Percentiles rank a stretch among this genome's conserved stretches.
Evolutionary conservation across 2,329 filamentous ascomycete species (phyloP).

Genomic region (Fusarium napiforme): DNA sequence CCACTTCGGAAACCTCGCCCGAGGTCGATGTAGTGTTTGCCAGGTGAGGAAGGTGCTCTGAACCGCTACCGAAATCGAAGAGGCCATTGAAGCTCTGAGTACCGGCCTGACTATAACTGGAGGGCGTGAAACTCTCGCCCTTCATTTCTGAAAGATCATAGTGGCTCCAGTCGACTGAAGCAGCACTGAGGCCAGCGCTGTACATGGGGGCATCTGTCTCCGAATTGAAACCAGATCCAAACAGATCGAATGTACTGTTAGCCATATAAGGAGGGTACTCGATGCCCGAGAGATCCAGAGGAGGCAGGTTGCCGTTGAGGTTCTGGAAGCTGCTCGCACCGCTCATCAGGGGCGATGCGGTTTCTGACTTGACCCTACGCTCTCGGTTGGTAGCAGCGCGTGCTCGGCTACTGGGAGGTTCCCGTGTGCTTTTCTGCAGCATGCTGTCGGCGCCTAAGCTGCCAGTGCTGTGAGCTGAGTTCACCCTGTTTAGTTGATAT

Average conservation of each 20-base stretch:
- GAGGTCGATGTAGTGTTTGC: constrained; percentile 70
- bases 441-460: constrained; percentile 58
- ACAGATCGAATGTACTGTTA: constrained; percentile 63
- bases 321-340: constrained; percentile 62
- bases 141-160: constrained; percentile 60
- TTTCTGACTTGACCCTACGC: constrained; percentile 69
- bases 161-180: constrained; percentile 59
- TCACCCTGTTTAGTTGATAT: constrained; percentile 68
- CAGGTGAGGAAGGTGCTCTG: constrained; percentile 65
- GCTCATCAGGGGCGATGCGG: constrained; percentile 67
- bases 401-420: constrained; percentile 51
- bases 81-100: constrained; percentile 62
- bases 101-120: constrained; percentile 65
- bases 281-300: constrained; percentile 68
- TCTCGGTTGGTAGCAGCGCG: constrained; percentile 55
- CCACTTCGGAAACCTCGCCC: constrained; percentile 74
- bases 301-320: constrained; percentile 63
- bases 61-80: constrained; percentile 63
- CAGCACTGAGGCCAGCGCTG: constrained; percentile 69
- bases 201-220: constrained; percentile 68
- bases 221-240: constrained; percentile 58
- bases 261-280: constrained; percentile 62
- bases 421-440: constrained; percentile 52
- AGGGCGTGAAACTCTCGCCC: constrained; percentile 61
- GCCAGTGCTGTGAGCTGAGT: constrained; percentile 65